Evolutionary conservation across 1,284 basidiomycete genomes (phyloP).

Genomic region (Agaricales sp.): DNA sequence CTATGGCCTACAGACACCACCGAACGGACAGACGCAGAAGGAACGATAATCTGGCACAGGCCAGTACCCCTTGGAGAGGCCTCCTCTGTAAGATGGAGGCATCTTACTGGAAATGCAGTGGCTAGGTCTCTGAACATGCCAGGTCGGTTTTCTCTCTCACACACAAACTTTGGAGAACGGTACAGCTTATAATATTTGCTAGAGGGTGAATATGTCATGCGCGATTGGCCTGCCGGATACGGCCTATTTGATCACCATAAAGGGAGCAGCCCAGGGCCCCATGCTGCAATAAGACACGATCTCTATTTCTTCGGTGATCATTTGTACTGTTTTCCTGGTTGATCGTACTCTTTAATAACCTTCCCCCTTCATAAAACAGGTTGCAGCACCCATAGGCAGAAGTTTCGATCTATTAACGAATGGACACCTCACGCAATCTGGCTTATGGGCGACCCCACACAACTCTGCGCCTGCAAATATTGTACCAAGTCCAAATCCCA

Average conservation of each 20-base stretch:
- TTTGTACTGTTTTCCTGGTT: no score
- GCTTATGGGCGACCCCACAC: slow-evolving; percentile 49
- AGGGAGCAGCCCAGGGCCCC: slow-evolving; percentile 34
- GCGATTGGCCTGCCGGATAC: slow-evolving; percentile 57
- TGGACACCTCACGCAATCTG: slow-evolving; percentile 75
- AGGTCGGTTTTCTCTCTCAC: slow-evolving; percentile 24
- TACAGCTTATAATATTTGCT: slow-evolving; percentile 2
- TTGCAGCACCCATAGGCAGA: slow-evolving; percentile 25
- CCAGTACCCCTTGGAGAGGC: slow-evolving; percentile 37
- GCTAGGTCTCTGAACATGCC: slow-evolving; percentile 40
- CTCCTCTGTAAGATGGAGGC: slow-evolving; percentile 49
- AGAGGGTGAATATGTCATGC: slow-evolving; percentile 39
- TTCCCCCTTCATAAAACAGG: no score
- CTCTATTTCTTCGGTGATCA: slow-evolving; percentile 68
- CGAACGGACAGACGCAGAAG: slow-evolving; percentile 39
- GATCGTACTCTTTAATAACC: no score
- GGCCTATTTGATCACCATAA: slow-evolving; percentile 69
- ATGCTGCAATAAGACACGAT: slow-evolving; percentile 43
- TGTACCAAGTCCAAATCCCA: slow-evolving; percentile 55
- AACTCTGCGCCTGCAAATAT: slow-evolving; percentile 69
- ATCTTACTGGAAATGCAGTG: slow-evolving; percentile 41
- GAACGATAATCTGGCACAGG: slow-evolving; percentile 62
- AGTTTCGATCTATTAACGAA: slow-evolving; percentile 72
- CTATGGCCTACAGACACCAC: slow-evolving; percentile 49
- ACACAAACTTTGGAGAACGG: neutral